These are phyloP conservation scores for Cercospora sp. DNA, from an alignment of 2,329 filamentous ascomycete species.

Conservation along the genomic window DNA sequence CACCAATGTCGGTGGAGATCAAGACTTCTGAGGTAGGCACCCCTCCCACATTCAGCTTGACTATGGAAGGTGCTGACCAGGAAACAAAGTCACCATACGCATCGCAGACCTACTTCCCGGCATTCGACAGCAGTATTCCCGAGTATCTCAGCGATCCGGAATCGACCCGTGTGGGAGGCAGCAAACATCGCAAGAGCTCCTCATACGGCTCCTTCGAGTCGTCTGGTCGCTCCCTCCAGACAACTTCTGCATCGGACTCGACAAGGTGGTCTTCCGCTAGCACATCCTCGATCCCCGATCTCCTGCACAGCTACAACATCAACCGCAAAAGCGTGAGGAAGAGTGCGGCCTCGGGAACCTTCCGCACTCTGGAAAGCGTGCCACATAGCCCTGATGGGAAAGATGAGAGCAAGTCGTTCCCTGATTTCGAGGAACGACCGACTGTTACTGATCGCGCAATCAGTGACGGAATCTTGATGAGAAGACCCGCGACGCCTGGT, in stretches of 20 bases:
- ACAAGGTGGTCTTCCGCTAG: conserved; percentile 37
- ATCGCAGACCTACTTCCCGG: conserved; percentile 24
- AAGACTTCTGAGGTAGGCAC: conserved; percentile 17
- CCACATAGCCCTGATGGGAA: conserved; percentile 28
- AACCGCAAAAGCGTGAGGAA: conserved; percentile 19
- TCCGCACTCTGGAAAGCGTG: conserved; percentile 30
- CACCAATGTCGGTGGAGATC: conserved; percentile 14
- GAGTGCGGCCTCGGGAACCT: conserved; percentile 20
- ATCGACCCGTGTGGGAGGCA: conserved; percentile 25
- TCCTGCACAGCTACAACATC: conserved; percentile 32
- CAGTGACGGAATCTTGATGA: conserved; percentile 23
- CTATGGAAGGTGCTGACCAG: conserved; percentile 15
- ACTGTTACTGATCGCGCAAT: conserved; percentile 11
- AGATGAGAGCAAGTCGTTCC: conserved; percentile 9
- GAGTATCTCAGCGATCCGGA: conserved; percentile 35
- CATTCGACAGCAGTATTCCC: conserved; percentile 24
- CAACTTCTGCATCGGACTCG: conserved; percentile 20
- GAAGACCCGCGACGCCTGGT: conserved; percentile 28
- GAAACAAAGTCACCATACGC: conserved; percentile 18
- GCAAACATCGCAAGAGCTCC: conserved; percentile 32
- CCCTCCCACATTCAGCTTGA: conserved; percentile 25
- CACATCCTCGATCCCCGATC: conserved; percentile 33
- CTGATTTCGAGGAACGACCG: neutral
- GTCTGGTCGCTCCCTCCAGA: conserved; percentile 24
- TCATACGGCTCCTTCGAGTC: conserved; percentile 35